Base-by-base conservation (phyloP, 495 filamentous ascomycete genomes). In the Neurospora sp. region DNA sequence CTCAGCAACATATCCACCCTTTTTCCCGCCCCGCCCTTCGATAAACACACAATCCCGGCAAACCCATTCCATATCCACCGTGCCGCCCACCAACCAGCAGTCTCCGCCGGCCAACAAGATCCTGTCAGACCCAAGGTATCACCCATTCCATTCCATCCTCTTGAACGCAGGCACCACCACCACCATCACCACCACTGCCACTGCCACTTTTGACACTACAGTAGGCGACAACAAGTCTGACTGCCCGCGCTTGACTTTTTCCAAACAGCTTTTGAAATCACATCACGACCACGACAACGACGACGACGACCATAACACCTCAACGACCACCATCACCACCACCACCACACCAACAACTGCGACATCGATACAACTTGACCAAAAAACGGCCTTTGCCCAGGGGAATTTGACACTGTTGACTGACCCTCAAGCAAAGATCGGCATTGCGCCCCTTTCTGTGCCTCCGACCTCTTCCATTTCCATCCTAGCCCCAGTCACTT, bases 391-490 rank as follows among this genome's bases (percentile, higher is more conserved):
- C 20, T 12, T 12, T 0, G 4, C 10, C 22, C 53, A 61, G 27
- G 53, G 22, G 53, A 65, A 18, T 65, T 65, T 65, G 53, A 65
- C 53, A 31, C 27, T 31, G 27, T 31, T 31, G 27, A 31, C 27
- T 22, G 48, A 59, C 31, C 20, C 45, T 53, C 45, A 9, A 14
- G 6, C n/a, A 65, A 65, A 18, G 53, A 65, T 65, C 53, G 53
- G 53, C 53, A 35, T 65, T 65, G 53, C 53, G 53, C 73, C 69
- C 76, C 69, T 75, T 70, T 48, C 69, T 61, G 68, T 41, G 75
- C 71, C 72, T 74, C 79, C 73, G 73, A 75, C 78, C 75, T 74
- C 71, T 75, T 74, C 59, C 59, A 76, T 77, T 75, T 74, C 53
- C 48, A 65, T 59, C 69, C 71, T 77, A 74, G 72, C 69, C 44